Evolutionary conservation across 2,329 filamentous ascomycete genomes (phyloP), one percentile per base, ranked within the genome.

Genomic region (Penicillium sp.): DNA sequence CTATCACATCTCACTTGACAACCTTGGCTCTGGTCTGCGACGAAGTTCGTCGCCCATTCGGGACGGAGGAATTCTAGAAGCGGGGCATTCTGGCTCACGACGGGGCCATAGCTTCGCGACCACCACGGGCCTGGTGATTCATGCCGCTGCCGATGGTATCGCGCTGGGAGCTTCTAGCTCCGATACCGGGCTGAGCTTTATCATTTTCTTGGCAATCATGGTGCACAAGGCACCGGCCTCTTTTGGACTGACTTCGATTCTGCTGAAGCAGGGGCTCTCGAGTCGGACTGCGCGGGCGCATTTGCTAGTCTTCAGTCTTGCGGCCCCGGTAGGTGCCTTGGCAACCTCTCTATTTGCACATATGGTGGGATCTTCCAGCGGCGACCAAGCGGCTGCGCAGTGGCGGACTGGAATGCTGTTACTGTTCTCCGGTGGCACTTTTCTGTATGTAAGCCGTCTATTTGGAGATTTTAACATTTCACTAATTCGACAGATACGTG

Each of bases 171-270:
- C 92, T 15, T 95, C 89, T 0, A 85, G 84, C 3, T 82, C 85
- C 3, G 81, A 86, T 51, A 79, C 79, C 45, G 82, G 83, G 41
- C 69, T 98, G 8, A 87, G 85, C 23, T 79, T 96, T 43, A 85
- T 98, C 52, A 87, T 98, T 26, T 98, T 98, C 62, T 67, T 95
- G 27, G 92, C 92, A 8, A 92, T 98, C 51, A 93, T 98, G 85
- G 79, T 96, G 4, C 92, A 98, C 66, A 98, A 96, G 68, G 90
- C 88, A 1, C 90, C 89, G 0, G 92, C 92, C 1, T 89, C 92
- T 0, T 98, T 98, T 67, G 92, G 92, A 0, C 69, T 98, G 32
- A 96, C 90, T 0, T 89, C 88, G 1, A 79, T 95, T 2, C 68
- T 98, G 31, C 71, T 98, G 31, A 93, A 90, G 62, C 88, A 95